These are phyloP conservation scores for Penicillium canescens DNA, from an alignment of 495 filamentous ascomycete genomes.

Conservation along the genomic window DNA sequence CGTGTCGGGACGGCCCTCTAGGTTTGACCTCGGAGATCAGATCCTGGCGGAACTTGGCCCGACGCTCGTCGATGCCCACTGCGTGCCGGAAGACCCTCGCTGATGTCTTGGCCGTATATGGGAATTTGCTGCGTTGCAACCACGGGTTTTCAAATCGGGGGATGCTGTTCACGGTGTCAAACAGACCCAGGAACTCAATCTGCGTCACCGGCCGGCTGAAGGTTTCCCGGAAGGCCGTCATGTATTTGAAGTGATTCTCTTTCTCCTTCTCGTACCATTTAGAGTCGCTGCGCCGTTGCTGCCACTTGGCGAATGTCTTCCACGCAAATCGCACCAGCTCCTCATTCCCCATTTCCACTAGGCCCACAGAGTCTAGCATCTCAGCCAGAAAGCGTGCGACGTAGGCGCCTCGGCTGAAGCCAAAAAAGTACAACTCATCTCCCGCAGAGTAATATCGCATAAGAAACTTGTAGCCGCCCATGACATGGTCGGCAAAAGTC, in stretches of 20 bases:
- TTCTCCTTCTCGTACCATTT: constrained; percentile 50
- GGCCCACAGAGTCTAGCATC: constrained; percentile 79
- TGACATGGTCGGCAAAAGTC: constrained; percentile 75
- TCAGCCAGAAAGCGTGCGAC: constrained; percentile 79
- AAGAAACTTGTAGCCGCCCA: constrained; percentile 81
- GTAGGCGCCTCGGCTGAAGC: constrained; percentile 80
- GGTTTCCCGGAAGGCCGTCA: constrained; percentile 71
- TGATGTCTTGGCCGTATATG: constrained; percentile 13
- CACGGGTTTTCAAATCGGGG: constrained; percentile 70
- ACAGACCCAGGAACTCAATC: constrained; percentile 43
- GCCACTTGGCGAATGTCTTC: constrained; percentile 77
- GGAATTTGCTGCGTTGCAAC: neutral
- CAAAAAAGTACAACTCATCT: constrained; percentile 76
- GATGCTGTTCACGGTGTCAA: constrained; percentile 64
- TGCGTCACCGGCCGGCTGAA: constrained; percentile 66
- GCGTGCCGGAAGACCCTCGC: constrained; percentile 42
- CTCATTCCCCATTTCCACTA: constrained; percentile 75
- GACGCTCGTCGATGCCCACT: constrained; percentile 45
- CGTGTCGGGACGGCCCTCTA: too few relatives aligned
- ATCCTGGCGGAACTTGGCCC: constrained; percentile 42
- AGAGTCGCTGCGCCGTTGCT: constrained; percentile 51
- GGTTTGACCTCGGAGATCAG: constrained; percentile 8
- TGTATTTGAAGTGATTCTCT: constrained; percentile 60
- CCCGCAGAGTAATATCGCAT: constrained; percentile 80
- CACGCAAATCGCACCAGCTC: constrained; percentile 79